phyloP scores from a whole-genome alignment of 805 yeast genomes.

The Blastobotrys peoriensis region DNA sequence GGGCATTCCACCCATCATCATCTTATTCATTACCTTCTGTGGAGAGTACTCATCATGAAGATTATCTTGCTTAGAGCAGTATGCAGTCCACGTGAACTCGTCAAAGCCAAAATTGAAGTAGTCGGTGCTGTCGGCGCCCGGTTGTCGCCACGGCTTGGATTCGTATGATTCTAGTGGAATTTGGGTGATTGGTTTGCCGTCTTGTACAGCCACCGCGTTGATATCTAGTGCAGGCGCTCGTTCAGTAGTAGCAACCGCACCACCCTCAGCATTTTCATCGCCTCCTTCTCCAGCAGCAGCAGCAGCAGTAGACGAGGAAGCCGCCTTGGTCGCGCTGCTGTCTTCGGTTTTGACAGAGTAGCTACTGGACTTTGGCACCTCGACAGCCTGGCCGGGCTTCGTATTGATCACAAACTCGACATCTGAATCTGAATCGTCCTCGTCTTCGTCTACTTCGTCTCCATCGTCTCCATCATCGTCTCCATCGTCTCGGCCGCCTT shows the following conservation, averaged over 20 bases:
- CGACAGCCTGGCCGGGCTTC: conserved; percentile 27
- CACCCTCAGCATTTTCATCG: conserved; percentile 7
- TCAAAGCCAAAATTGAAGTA: conserved; percentile 96
- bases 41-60: conserved; percentile 76
- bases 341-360: conserved; percentile 13
- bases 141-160: conserved; percentile 97
- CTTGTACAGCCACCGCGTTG: conserved; percentile 64
- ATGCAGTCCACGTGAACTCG: conserved; percentile 92
- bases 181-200: conserved; percentile 79
- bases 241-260: conserved; percentile 16
- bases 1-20: conserved; percentile 9
- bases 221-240: conserved; percentile 49
- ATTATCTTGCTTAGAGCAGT: conserved; percentile 81
- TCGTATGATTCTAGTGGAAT: conserved; percentile 73
- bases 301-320: conserved; percentile 4
- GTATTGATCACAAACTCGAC: conserved; percentile 76
- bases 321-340: conserved; percentile 8
- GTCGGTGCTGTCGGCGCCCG: conserved; percentile 92
- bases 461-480: conserved; percentile 36
- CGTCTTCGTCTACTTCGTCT: conserved; percentile 45
- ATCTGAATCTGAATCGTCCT: conserved; percentile 45
- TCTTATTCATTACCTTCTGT: conserved; percentile 52
- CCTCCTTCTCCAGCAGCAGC: conserved; percentile 19
- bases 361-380: conserved; percentile 23
- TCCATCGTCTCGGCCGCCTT: conserved; percentile 21